Percentiles rank a stretch among this genome's conserved stretches.
These are phyloP conservation scores for Alnus glutinosa DNA, from an alignment of 306 rosid genomes.

Conservation along the genomic window DNA sequence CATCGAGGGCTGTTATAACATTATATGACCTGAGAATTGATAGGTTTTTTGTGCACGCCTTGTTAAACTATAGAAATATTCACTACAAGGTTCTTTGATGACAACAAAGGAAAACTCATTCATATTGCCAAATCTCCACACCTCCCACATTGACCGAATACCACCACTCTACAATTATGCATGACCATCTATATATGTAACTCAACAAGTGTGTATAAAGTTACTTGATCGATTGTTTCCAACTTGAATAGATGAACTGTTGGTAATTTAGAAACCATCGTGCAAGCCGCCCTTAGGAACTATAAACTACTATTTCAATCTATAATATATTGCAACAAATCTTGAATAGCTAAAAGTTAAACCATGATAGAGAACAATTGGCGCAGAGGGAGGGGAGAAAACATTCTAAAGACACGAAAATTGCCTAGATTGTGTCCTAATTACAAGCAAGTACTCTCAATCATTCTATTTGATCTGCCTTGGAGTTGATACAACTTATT, in stretches of 20 bases:
- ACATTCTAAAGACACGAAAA: not conserved
- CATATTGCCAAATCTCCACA: not conserved
- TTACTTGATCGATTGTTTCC: not conserved
- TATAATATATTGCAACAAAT: not conserved
- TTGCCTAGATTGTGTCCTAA: not conserved
- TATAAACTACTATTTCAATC: not conserved
- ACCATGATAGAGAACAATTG: not conserved
- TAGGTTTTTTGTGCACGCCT: not conserved
- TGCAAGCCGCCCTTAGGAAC: not conserved
- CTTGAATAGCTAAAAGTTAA: not conserved
- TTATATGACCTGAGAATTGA: not conserved
- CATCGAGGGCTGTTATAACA: not conserved
- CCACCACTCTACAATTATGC: not conserved
- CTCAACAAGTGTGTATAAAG: not conserved
- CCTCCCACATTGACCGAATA: not conserved
- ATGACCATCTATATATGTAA: not conserved
- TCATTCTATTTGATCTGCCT: not conserved
- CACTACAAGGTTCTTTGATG: not conserved
- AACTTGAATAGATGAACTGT: not conserved
- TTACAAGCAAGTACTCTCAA: not conserved
- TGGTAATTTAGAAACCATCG: not conserved
- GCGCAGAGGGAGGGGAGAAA: not conserved
- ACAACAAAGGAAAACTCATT: not conserved
- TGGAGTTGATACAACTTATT: not conserved
- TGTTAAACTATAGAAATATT: not conserved